A percentile compares a stretch with the other conserved stretches of the same genome.
These are phyloP conservation scores for Cutaneotrichosporon cyanovorans DNA, from an alignment of 1,284 basidiomycete genomes.

Conservation along the genomic window DNA sequence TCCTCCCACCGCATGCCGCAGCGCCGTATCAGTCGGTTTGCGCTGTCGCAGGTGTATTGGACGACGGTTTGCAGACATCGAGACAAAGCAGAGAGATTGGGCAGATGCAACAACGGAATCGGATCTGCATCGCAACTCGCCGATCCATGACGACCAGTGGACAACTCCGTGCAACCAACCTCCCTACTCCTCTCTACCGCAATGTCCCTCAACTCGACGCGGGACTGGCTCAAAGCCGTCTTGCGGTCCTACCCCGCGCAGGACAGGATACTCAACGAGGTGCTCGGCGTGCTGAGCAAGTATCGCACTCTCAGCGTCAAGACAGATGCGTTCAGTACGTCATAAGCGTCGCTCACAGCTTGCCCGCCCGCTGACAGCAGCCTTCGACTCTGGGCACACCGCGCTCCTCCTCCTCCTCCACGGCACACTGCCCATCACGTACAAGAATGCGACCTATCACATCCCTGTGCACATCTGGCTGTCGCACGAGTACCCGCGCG, in stretches of 20 bases:
- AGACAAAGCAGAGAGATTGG: no score
- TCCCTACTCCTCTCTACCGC: no score
- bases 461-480: slow-evolving; percentile 91
- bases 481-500: slow-evolving; percentile 67
- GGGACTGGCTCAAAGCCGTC: slow-evolving; percentile 68
- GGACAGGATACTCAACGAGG: slow-evolving; percentile 57
- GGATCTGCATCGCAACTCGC: background rate
- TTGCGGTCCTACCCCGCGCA: slow-evolving; percentile 56
- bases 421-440: slow-evolving; percentile 83
- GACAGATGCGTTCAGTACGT: slow-evolving; percentile 84
- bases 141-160: background rate
- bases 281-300: slow-evolving; percentile 57
- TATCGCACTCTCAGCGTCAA: slow-evolving; percentile 70
- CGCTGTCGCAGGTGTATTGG: slow-evolving; percentile 2
- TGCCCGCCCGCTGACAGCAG: slow-evolving; percentile 47
- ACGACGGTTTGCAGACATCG: no score
- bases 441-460: slow-evolving; percentile 72
- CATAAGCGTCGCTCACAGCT: background rate
- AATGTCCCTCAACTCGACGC: slow-evolving; percentile 43
- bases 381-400: slow-evolving; percentile 88
- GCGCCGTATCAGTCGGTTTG: background rate
- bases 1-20: slow-evolving; percentile 21
- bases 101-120: background rate
- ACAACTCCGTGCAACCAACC: background rate
- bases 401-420: slow-evolving; percentile 83